Evolutionary conservation across 441 rosid genomes (phyloP).

Genomic region (Mallotus repandus): DNA sequence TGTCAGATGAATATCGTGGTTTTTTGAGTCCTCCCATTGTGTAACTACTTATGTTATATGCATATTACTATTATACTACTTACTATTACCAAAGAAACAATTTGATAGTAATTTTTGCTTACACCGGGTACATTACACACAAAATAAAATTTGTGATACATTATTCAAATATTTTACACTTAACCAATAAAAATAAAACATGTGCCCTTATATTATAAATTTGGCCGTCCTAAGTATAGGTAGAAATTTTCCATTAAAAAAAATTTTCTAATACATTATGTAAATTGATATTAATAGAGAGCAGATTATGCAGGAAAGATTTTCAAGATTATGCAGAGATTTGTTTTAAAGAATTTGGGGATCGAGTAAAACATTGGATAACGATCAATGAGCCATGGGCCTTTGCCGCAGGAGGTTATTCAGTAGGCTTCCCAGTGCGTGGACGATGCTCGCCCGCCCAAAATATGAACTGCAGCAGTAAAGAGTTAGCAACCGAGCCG

Average conservation of each 20-base stretch:
- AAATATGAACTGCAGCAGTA: constrained; percentile 32
- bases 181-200: too few species aligned
- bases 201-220: too few species aligned
- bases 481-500: constrained; percentile 60
- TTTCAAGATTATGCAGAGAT: constrained; percentile 42
- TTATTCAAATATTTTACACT: too few species aligned
- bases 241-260: too few species aligned
- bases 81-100: too few species aligned
- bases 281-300: constrained; percentile 13
- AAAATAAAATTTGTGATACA: too few species aligned
- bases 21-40: constrained; percentile 17
- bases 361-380: constrained; percentile 67
- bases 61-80: too few species aligned
- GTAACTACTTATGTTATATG: too few species aligned
- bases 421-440: constrained; percentile 32
- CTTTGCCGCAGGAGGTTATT: constrained; percentile 37
- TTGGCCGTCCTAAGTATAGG: too few species aligned
- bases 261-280: constrained; percentile 18
- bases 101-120: too few species aligned
- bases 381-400: constrained; percentile 59
- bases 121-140: too few species aligned
- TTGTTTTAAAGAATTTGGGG: constrained; percentile 60
- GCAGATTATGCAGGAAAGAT: constrained; percentile 30
- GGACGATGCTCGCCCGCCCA: constrained; percentile 51
- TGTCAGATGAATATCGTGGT: constrained; percentile 33